Base-by-base conservation (phyloP, 768 basidiomycete species). In the Panaeolus cyanescens region DNA sequence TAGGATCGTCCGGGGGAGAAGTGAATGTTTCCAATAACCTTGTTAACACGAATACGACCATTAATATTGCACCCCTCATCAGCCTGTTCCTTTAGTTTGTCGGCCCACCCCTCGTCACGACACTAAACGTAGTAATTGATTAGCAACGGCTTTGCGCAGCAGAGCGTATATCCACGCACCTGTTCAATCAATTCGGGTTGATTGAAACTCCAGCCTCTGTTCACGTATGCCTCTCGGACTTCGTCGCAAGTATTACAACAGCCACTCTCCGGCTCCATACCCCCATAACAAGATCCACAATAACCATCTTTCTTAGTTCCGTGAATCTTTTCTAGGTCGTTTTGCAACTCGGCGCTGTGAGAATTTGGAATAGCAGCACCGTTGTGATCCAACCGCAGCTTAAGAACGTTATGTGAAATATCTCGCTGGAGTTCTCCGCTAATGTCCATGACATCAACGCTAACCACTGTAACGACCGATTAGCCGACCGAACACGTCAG, bases 171-270 rank as follows among this genome's bases (percentile, higher is more conserved):
- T 25, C 32, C 28, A 69, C 87, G 59, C 42, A 92, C 95, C 85
- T 99, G 96, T 67, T 96, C 96, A 66, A 99, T 89, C 1, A 87
- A 82, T 61, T 96, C 91, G 15, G 97, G 97, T 68, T 90, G 91
- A 62, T 82, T 77, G 73, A 99, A 99, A 73, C 92, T 95, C 97
- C 97, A 99, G 20, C 96, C 97, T 66, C 91, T 88, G 72, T 90
- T 85, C 30, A 93, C 83, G 77, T 99, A 99, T 31, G 94, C 82
- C 73, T 89, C 84, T 40, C 97, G 85, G 25, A 99, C 97, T 0
- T 95, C 91, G 71, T 99, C 97, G 74, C 97, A 99, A 42, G 88
- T 89, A 72, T 99, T 93, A 76, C 97, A 99, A 75, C 97, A 99
- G 5, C 95, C 95, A 70, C 74, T 75, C 45, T 79, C 80, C 2